Percentiles rank a stretch among this genome's conserved stretches.
These are phyloP conservation scores for Monilinia aucupariae DNA, from an alignment of 2,329 filamentous ascomycete genomes.

Conservation along the genomic window DNA sequence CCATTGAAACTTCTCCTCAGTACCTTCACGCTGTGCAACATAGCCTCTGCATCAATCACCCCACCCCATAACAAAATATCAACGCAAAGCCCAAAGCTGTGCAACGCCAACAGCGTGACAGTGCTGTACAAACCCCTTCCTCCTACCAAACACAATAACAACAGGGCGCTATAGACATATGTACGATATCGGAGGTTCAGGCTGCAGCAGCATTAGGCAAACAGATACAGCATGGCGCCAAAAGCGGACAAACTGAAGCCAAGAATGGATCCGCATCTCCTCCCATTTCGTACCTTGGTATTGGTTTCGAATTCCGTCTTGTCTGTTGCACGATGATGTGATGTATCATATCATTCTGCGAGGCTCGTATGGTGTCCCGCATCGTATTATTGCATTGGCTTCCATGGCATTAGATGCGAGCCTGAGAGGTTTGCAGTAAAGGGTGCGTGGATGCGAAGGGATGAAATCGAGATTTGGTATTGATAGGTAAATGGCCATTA, in stretches of 20 bases:
- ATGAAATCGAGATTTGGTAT: not conserved
- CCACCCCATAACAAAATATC: not conserved
- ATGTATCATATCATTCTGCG: not conserved
- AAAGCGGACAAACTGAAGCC: not conserved
- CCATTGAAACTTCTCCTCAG: not conserved
- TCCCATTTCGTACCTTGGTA: slow-evolving; percentile 14
- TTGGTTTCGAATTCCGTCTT: not conserved
- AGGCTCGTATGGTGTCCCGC: too few relatives aligned
- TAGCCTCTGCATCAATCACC: not conserved
- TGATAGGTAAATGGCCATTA: not conserved
- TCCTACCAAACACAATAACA: not conserved
- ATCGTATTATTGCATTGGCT: too few relatives aligned
- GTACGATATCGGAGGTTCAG: not conserved
- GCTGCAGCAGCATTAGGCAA: not conserved
- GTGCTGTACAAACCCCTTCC: not conserved
- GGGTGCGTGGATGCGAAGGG: not conserved
- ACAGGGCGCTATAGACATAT: not conserved
- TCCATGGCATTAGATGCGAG: not conserved
- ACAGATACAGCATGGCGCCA: not conserved
- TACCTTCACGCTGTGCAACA: not conserved
- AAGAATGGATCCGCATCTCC: not conserved
- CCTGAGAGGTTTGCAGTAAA: not conserved
- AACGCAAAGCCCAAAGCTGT: not conserved
- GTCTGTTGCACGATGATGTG: not conserved
- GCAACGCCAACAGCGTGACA: not conserved